A percentile compares a stretch with the other conserved stretches of the same genome.
Evolutionary conservation across 2,329 filamentous ascomycete genomes (phyloP).

Genomic region (Talaromyces rugulosus): DNA sequence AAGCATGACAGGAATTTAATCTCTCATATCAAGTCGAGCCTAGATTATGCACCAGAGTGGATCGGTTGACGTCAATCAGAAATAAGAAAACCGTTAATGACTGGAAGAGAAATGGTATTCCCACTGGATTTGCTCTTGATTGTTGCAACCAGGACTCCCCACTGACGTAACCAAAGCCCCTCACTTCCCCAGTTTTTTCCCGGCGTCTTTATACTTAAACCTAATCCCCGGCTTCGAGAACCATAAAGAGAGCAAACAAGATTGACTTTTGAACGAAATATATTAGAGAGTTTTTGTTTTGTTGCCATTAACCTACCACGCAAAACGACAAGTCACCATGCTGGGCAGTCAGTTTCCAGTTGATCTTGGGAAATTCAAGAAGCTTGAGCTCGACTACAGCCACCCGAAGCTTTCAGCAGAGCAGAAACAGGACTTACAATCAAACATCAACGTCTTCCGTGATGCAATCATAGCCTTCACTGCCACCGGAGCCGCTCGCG

Average conservation of each 20-base stretch:
- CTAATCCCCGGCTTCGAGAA: neutral
- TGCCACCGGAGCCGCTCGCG: slow-evolving; percentile 33
- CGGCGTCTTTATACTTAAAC: neutral
- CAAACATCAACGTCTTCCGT: slow-evolving; percentile 36
- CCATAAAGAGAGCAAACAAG: neutral
- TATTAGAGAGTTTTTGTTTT: neutral
- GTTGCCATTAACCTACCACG: neutral
- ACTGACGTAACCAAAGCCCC: neutral
- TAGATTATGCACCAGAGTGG: neutral
- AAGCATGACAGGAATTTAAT: neutral
- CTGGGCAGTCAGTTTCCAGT: slow-evolving; percentile 21
- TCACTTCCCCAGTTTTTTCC: neutral
- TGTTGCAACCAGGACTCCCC: neutral
- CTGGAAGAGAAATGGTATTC: neutral
- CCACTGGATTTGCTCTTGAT: neutral
- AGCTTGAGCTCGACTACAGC: slow-evolving; percentile 30
- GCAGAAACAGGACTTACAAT: slow-evolving; percentile 33
- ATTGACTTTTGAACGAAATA: neutral
- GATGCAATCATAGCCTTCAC: slow-evolving; percentile 40
- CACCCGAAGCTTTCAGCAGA: slow-evolving; percentile 29
- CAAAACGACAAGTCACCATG: neutral
- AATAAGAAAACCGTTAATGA: neutral
- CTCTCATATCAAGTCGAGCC: neutral
- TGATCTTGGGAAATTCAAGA: slow-evolving; percentile 32
- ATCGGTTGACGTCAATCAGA: neutral